Base-by-base conservation (phyloP, 2,329 filamentous ascomycete species). In the Pseudogymnoascus sp. region DNA sequence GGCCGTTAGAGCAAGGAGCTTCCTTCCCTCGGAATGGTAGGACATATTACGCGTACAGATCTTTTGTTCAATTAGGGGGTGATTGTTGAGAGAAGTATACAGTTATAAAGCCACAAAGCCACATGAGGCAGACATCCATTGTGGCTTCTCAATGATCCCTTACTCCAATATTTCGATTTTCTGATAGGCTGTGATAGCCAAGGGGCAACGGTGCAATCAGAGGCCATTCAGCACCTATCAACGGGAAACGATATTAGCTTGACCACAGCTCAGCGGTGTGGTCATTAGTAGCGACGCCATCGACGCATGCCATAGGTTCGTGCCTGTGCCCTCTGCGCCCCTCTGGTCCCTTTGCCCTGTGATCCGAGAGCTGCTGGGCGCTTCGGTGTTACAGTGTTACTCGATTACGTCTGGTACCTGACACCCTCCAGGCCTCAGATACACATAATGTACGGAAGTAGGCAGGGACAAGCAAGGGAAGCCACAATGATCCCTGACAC, bases 221-320 rank as follows among this genome's bases (percentile, higher is more conserved):
- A 13, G 10, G 47, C 47, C 44, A 31, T 31, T 19, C 47, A 53
- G 47, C 47, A 53, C 26, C 26, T 53, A 53, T 33, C 26, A 31
- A 31, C 3, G 26, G 47, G n/a, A 31, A 31, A 19, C 3, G 5
- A 53, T 53, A 33, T 53, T 53, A 53, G 26, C 47, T 57, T 28
- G 28, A 57, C 26, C 13, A 33, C 19, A 33, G 28, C n/a, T n/a
- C 50, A 57, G 10, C 26, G 50, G 9, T 57, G 50, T 7, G 33
- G 28, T 33, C 13, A 33, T 11, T 26, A 57, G 26, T 28, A 11
- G 13, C 26, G 28, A 57, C 50, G 50, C 50, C 50, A 57, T 57
- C 50, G 10, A 57, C 17, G 50, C 50, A 57, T 57, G 50, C 13
- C n/a, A 57, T 57, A 57, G 50, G 50, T 33, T 57, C 50, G 50